phyloP scores from a whole-genome alignment of 495 filamentous ascomycete species.

The Hypoxylon trugodes region DNA sequence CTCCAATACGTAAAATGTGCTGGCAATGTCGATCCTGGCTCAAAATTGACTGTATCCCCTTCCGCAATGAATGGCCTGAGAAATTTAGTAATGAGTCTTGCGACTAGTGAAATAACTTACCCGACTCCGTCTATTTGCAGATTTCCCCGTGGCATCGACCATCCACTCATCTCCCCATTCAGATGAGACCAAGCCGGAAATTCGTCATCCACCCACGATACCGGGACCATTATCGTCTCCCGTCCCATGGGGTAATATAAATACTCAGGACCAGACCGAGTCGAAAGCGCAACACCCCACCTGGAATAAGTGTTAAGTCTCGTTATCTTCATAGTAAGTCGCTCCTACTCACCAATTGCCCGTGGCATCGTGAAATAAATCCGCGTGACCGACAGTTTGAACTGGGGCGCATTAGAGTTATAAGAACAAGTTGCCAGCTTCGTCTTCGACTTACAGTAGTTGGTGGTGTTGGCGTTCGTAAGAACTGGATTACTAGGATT shows the following conservation, averaged over 20 bases:
- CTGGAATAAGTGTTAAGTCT: slow-evolving; percentile 19
- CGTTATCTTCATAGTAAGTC: not conserved
- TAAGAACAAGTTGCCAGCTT: not conserved
- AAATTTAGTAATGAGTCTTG: slow-evolving; percentile 9
- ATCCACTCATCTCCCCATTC: slow-evolving; percentile 55
- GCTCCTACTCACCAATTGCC: slow-evolving; percentile 59
- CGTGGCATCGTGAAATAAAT: slow-evolving; percentile 58
- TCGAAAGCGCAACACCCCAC: slow-evolving; percentile 56
- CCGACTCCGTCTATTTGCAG: slow-evolving; percentile 47
- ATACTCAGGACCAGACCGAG: slow-evolving; percentile 55
- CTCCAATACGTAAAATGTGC: slow-evolving; percentile 61
- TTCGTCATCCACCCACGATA: slow-evolving; percentile 56
- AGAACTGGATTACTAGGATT: slow-evolving; percentile 62
- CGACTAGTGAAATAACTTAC: slow-evolving; percentile 28
- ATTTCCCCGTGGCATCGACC: slow-evolving; percentile 46
- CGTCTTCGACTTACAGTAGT: slow-evolving; percentile 46
- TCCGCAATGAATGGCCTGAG: slow-evolving; percentile 48
- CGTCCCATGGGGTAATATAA: slow-evolving; percentile 67
- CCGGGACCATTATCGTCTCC: slow-evolving; percentile 64
- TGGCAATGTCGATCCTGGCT: slow-evolving; percentile 47
- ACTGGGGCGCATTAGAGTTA: slow-evolving; percentile 35
- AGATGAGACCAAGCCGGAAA: slow-evolving; percentile 56
- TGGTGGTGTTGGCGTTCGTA: slow-evolving; percentile 60
- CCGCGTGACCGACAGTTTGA: slow-evolving; percentile 62
- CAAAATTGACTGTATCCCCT: slow-evolving; percentile 53